phyloP scores from a whole-genome alignment of 495 filamentous ascomycete genomes.

The Penicillium taxi region DNA sequence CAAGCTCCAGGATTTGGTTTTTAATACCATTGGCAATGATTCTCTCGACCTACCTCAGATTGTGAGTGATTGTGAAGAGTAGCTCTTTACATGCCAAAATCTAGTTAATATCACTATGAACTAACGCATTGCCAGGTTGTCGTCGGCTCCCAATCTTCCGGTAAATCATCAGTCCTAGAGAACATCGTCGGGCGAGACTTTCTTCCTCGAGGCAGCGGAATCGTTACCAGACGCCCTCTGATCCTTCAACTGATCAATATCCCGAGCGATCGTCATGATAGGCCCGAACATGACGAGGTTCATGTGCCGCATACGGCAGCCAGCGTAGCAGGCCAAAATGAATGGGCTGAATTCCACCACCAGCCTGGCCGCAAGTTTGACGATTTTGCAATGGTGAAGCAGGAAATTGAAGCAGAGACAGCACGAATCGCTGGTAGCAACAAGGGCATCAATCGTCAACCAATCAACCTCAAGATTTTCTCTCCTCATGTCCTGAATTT shows the following conservation, averaged over 20 bases:
- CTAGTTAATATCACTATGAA: no score
- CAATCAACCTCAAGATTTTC: conserved; percentile 98
- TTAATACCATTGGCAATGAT: conserved; percentile 99
- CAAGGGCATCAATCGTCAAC: conserved; percentile 95
- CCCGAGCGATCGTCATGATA: conserved; percentile 65
- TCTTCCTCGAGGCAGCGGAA: conserved; percentile 89
- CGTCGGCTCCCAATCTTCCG: conserved; percentile 95
- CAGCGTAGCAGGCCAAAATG: conserved; percentile 60
- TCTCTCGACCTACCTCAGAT: conserved; percentile 97
- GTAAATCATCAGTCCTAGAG: conserved; percentile 98
- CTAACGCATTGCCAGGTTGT: conserved; percentile 65
- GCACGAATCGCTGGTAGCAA: conserved; percentile 92
- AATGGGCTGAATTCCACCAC: conserved; percentile 98
- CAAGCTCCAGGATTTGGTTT: conserved; percentile 94
- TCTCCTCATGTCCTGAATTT: conserved; percentile 95
- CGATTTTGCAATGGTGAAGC: conserved; percentile 85
- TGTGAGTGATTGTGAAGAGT: conserved; percentile 47
- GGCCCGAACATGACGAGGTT: conserved; percentile 55
- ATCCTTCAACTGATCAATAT: conserved; percentile 98
- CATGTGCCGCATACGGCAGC: conserved; percentile 62
- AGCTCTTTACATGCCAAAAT: no score
- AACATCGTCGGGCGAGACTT: conserved; percentile 99
- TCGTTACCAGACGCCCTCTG: conserved; percentile 87
- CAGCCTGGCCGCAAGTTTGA: conserved; percentile 82
- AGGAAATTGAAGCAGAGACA: conserved; percentile 96